Percentiles rank a stretch among this genome's conserved stretches.
Conservation (phyloP, 805 yeast species). For the Jamesozyma lodderae region DNA sequence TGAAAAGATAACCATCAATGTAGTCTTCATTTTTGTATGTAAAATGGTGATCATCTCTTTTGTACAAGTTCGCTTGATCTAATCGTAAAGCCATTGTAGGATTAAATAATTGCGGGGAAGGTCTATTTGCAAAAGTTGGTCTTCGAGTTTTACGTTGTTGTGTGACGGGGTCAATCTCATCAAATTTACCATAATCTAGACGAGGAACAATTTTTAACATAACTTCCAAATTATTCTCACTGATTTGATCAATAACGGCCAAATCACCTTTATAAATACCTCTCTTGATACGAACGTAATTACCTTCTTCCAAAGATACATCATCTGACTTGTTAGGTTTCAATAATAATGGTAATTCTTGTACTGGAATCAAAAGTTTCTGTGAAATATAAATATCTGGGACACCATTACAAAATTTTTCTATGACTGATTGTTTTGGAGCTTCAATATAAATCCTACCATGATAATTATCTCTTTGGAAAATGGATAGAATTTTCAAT, state of each 20-base stretch:
- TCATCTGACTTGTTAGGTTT: slow-evolving; percentile 85
- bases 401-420: slow-evolving; percentile 78
- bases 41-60: slow-evolving; percentile 56
- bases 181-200: slow-evolving; percentile 73
- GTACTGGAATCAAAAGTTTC: slow-evolving; percentile 84
- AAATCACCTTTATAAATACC: slow-evolving; percentile 90
- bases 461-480: slow-evolving; percentile 86
- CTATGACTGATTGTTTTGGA: slow-evolving; percentile 83
- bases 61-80: slow-evolving; percentile 65
- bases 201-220: slow-evolving; percentile 88
- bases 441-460: slow-evolving; percentile 95
- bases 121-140: slow-evolving; percentile 56
- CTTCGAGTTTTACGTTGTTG: slow-evolving; percentile 43
- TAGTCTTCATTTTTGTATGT: slow-evolving; percentile 83
- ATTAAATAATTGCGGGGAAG: slow-evolving; percentile 78
- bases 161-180: slow-evolving; percentile 43
- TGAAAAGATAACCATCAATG: slow-evolving; percentile 76
- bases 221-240: slow-evolving; percentile 94
- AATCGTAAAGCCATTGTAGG: slow-evolving; percentile 82
- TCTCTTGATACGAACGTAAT: slow-evolving; percentile 80
- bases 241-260: slow-evolving; percentile 85
- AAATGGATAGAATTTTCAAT: slow-evolving; percentile 78
- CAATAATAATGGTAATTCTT: slow-evolving; percentile 86
- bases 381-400: slow-evolving; percentile 71
- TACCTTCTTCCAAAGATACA: slow-evolving; percentile 81